phyloP scores from a whole-genome alignment of 83 land plant species.

The Diphasiastrum complanatum region DNA sequence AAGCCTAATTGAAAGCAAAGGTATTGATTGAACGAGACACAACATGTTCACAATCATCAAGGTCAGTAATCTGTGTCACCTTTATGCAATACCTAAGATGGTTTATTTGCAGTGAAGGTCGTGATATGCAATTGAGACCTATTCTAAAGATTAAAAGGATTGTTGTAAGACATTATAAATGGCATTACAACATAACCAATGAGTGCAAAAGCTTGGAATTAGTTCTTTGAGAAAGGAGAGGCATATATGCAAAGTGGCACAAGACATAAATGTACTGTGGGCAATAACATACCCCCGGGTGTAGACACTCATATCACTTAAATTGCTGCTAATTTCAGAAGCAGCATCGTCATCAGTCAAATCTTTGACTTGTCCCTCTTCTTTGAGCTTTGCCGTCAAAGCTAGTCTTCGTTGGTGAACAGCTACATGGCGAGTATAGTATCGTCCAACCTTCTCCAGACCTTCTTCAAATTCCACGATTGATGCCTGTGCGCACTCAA shows the following conservation, averaged over 20 bases:
- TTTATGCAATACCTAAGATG: too few relatives aligned
- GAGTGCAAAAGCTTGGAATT: background rate
- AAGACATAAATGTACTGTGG: background rate
- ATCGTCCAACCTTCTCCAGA: slow-evolving; percentile 81
- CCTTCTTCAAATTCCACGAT: slow-evolving; percentile 66
- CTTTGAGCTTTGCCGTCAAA: slow-evolving; percentile 68
- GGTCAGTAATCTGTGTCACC: too few relatives aligned
- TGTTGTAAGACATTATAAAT: too few relatives aligned
- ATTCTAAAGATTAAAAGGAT: too few relatives aligned
- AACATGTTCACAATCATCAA: too few relatives aligned
- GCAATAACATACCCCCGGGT: slow-evolving; percentile 55
- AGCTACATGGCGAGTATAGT: slow-evolving; percentile 67
- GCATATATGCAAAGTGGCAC: background rate
- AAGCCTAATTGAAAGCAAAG: too few relatives aligned
- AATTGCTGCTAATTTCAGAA: slow-evolving; percentile 75
- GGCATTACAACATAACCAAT: too few relatives aligned
- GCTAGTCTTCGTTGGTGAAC: slow-evolving; percentile 70
- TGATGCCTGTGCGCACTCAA: slow-evolving; percentile 58
- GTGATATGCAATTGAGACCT: too few relatives aligned
- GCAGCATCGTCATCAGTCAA: slow-evolving; percentile 59
- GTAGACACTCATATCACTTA: slow-evolving; percentile 98
- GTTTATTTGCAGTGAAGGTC: too few relatives aligned
- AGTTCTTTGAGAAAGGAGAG: slow-evolving; percentile 2
- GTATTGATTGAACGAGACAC: too few relatives aligned
- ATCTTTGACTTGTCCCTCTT: slow-evolving; percentile 39